Conservation (phyloP, 2,329 filamentous ascomycete species). For the Dactylella cylindrospora region DNA sequence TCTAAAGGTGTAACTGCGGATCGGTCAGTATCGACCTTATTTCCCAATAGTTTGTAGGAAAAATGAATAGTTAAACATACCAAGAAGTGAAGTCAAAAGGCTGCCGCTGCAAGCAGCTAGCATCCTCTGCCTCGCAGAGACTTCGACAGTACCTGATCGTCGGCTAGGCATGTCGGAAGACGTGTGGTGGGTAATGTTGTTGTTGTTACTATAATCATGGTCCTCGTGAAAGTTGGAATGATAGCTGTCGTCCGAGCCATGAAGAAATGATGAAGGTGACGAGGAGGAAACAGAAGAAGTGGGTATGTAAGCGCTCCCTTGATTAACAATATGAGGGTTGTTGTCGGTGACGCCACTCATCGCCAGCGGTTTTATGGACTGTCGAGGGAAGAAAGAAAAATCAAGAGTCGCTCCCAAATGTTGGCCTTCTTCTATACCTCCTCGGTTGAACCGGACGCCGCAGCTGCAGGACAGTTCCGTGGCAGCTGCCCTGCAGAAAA, state of each 20-base stretch:
- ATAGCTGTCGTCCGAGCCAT: conserved; percentile 50
- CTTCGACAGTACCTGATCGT: conserved; percentile 57
- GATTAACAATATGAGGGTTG: conserved; percentile 22
- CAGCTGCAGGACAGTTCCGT: too few species aligned
- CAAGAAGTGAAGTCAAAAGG: conserved; percentile 81
- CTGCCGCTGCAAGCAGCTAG: conserved; percentile 86
- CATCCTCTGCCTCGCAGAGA: conserved; percentile 89
- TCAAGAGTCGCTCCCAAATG: too few species aligned
- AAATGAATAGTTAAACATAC: conserved; percentile 58
- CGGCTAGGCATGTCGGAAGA: conserved; percentile 36
- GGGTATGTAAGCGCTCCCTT: conserved; percentile 4
- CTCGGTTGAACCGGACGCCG: too few species aligned
- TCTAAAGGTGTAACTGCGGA: conserved; percentile 84
- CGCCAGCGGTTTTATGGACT: background rate
- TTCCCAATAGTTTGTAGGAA: conserved; percentile 35
- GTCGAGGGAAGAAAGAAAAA: background rate
- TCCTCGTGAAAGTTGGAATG: conserved; percentile 52
- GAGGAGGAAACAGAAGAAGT: background rate
- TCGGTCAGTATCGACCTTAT: conserved; percentile 15
- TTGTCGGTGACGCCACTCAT: conserved; percentile 33
- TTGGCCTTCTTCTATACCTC: too few species aligned
- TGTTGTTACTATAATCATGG: conserved; percentile 51
- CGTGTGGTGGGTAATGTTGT: conserved; percentile 51
- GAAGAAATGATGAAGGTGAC: conserved; percentile 7
- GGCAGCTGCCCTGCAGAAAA: too few species aligned